Evolutionary conservation across 495 filamentous ascomycete species (phyloP).

Genomic region (Parathielavia appendiculata): DNA sequence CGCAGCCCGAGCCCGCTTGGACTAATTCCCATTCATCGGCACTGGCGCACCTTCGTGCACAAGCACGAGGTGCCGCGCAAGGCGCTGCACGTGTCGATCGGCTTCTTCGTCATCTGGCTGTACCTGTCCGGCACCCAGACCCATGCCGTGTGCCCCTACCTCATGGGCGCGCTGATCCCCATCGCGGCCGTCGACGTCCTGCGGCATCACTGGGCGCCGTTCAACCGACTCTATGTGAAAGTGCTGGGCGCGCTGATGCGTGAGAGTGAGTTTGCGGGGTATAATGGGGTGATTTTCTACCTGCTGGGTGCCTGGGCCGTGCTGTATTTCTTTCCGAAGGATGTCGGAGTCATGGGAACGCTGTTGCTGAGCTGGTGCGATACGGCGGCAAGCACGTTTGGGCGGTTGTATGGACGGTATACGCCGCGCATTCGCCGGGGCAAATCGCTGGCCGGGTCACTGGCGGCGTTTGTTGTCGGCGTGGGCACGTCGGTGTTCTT

Average conservation of each 20-base stretch:
- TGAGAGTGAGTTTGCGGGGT: constrained; percentile 85
- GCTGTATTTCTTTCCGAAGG: constrained; percentile 84
- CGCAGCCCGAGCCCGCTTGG: constrained; percentile 87
- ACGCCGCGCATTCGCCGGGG: constrained; percentile 78
- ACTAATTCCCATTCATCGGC: constrained; percentile 86
- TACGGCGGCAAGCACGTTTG: constrained; percentile 90
- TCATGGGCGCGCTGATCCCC: constrained; percentile 79
- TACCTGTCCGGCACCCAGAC: constrained; percentile 74
- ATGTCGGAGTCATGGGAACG: constrained; percentile 84
- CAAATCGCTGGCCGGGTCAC: constrained; percentile 85
- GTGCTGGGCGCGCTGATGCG: constrained; percentile 88
- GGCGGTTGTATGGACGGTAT: constrained; percentile 78
- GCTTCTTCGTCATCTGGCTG: constrained; percentile 80
- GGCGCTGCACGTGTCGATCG: constrained; percentile 84
- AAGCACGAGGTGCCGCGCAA: constrained; percentile 75
- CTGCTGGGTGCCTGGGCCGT: constrained; percentile 83
- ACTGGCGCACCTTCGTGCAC: constrained; percentile 68
- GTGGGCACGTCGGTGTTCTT: constrained; percentile 75
- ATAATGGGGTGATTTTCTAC: constrained; percentile 97
- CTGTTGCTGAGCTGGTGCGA: constrained; percentile 96
- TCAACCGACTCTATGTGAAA: constrained; percentile 85
- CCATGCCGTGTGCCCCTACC: constrained; percentile 68
- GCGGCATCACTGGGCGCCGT: constrained; percentile 68
- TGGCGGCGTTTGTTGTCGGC: constrained; percentile 77
- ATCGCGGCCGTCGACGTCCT: constrained; percentile 77